Base-by-base conservation (phyloP, 2,329 filamentous ascomycete species). In the Calonectria multiphialidica region DNA sequence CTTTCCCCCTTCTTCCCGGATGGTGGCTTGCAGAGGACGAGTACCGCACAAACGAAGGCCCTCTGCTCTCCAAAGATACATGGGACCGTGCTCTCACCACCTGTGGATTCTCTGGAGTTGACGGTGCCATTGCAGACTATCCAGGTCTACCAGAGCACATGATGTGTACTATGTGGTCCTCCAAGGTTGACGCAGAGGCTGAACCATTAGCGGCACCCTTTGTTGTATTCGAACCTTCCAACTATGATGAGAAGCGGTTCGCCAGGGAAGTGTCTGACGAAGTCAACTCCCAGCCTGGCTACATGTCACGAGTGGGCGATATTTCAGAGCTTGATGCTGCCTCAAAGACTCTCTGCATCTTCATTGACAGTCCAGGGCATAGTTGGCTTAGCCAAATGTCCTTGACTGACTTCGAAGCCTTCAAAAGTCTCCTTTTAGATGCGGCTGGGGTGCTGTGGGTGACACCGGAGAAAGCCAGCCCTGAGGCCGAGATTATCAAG, bases 11-110 rank as follows among this genome's bases (percentile, higher is more conserved):
- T 9, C 55, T 62, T 18, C 49, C 61, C 12, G 67, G 57, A 37
- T 70, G 67, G 45, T 49, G 45, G 45, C 47, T 70, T 33, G 53
- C 53, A 33, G 53, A 57, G 53, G 53, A 57, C 53, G 53, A 57
- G 53, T 57, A 37, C 53, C 53, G 53, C 53, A n/a, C 53, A 23
- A 33, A 35, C 18, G 53, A 57, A 37, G 53, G 53, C 25, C 53
- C 53, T 21, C 33, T 57, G 28, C 53, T 57, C 28, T 21, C 30
- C 53, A 57, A 57, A 33, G 53, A 37, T 9, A 37, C 53, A 13
- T 57, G 53, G 53, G 33, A 37, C 33, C 53, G 53, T 21, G 30
- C 33, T 33, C 33, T 57, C 18, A 33, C 53, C 33, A 21, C 30
- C 18, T 37, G 53, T 33, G 53, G 53, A 33, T 57, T 57, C 53